Evolutionary conservation across 2,329 filamentous ascomycete species (phyloP), one percentile per base, ranked within the genome.

Genomic region (Epicoccum nigrum): DNA sequence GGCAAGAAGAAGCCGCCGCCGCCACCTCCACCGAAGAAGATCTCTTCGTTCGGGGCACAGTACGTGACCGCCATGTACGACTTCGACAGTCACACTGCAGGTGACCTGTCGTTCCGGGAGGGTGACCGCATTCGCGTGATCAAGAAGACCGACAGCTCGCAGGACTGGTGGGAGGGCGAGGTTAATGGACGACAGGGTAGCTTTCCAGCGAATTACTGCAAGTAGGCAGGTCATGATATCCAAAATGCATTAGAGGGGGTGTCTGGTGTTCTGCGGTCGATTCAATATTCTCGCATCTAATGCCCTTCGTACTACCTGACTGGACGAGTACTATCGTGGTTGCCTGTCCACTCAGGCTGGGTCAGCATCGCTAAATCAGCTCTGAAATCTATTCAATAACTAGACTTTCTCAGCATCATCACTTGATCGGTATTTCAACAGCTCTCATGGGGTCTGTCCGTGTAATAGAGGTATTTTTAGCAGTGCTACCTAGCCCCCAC

Each of bases 121-220:
- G 90, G 90, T 2, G 90, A 94, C 64, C 79, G 82, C 41, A 95
- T 95, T 61, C 83, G 81, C 37, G 86, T 95, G 3, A 67, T 92
- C 25, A 89, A 89, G 76, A 90, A 88, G 76, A 94, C 90, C 2
- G 82, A 84, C 6, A 91, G 86, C 55, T 87, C 85, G 17, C 88
- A 94, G 73, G 90, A 94, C 68, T 95, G 90, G 90, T 95, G 90
- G 90, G 83, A 90, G 55, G 90, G 90, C 11, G 89, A 94, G 71
- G 58, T 92, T 12, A 78, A 79, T 32, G 90, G 90, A 0, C 71
- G 78, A 20, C 82, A 80, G 66, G 90, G 90, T 3, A 86, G 79
- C 59, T 95, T 95, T 68, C 90, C 90, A 1, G 90, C 90, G 6
- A 95, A 95, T 72, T 95, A 95, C 74, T 90, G 87, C 66, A 81